Conservation (phyloP, 78 protist species). For the Trichosphaerium sp. region DNA sequence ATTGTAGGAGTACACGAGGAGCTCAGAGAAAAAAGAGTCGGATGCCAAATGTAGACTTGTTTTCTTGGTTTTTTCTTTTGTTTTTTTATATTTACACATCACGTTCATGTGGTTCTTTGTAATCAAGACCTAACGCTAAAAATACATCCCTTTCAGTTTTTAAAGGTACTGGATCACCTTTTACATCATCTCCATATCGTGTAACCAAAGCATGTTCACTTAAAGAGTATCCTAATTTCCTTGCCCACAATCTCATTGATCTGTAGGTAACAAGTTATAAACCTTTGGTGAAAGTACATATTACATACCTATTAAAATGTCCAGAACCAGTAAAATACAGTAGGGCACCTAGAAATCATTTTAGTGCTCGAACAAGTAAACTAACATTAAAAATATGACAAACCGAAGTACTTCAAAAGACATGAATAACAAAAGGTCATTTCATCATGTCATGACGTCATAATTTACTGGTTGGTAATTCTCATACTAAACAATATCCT, state of each 20-base stretch:
- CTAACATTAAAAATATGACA: too few species aligned
- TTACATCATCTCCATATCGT: slow-evolving; percentile 14
- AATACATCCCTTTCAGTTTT: slow-evolving; percentile 10
- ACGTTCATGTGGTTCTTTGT: slow-evolving; percentile 16
- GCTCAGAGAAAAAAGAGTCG: too few species aligned
- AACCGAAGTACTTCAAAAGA: too few species aligned
- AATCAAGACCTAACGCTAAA: slow-evolving; percentile 14
- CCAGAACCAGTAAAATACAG: slow-evolving; percentile 35
- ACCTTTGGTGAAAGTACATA: background rate
- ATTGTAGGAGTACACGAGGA: too few species aligned
- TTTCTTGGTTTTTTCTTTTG: background rate
- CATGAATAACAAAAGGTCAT: too few species aligned
- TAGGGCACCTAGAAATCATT: too few species aligned
- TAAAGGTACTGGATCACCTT: slow-evolving; percentile 22
- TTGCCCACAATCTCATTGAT: slow-evolving; percentile 17
- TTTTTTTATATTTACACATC: slow-evolving; percentile 13
- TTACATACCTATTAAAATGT: slow-evolving; percentile 9
- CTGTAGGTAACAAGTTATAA: too few species aligned
- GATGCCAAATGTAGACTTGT: too few species aligned
- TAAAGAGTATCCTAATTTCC: slow-evolving; percentile 16
- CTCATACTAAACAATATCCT: too few species aligned
- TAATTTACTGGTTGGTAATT: too few species aligned
- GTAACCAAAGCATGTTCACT: slow-evolving; percentile 9
- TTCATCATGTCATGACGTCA: too few species aligned
- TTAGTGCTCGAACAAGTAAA: too few species aligned